Base-by-base conservation (phyloP, 345 rosid genomes). In the Bruguiera sexangula region DNA sequence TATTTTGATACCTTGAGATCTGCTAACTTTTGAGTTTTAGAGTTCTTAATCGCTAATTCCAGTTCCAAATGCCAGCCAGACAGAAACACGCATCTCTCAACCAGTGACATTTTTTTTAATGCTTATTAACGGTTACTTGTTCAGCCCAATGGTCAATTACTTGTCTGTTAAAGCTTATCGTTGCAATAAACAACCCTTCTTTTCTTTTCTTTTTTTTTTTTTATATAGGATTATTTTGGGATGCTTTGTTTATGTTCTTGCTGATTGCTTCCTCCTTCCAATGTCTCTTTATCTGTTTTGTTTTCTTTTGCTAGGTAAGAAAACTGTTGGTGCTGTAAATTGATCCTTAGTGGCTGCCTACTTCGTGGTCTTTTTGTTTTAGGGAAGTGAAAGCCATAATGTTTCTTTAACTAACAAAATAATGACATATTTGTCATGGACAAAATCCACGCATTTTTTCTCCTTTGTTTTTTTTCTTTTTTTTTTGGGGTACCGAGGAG, bases 281-380 rank as follows among this genome's bases (percentile, higher is more conserved):
- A 11, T 11, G 3, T 3, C 48, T 43, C 4, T 43, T 37, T 1
- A 43, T 43, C 16, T 13, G 48, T 11, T 43, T 43, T 2, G 18
- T 43, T 43, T 43, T 43, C 16, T 11, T 43, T 43, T 43, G 48
- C 48, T 2, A 5, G 48, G 48, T 43, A 43, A 43, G 48, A 43
- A 11, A 43, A 43, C 48, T 43, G 15, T 11, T 43, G 15, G 3
- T 43, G 11, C 5, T 8, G 43, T 9, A 37, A 37, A 37, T 31
- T 3, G 59, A 9, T 30, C 32, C 60, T 69, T 58, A 62, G 75
- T 78, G 29, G 75, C 68, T 31, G 34, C 73, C 79, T 70, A 74
- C 74, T 62, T 19, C 58, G 39, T 39, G 3, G 13, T 48, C 2
- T n/a, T 34, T 31, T 39, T 29, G 26, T 57, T 20, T 29, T 59